Base-by-base conservation (phyloP, 108 stramenopile species). In the Epithemia pelagica region DNA sequence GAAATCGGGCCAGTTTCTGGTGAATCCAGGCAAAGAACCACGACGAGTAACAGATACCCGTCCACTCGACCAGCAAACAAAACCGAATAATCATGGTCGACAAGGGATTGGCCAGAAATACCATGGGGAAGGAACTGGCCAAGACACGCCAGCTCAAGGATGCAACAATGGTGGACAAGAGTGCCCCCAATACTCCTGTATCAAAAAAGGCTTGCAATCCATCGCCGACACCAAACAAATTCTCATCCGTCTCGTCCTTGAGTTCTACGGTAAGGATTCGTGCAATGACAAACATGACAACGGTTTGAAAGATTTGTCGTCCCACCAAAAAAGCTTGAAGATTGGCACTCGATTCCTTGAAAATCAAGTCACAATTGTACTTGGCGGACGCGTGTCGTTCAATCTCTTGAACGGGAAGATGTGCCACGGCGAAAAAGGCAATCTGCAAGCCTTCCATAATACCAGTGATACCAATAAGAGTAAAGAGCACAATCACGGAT, bases 381-480 rank as follows among this genome's bases (percentile, higher is more conserved):
- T 73, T 66, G 32, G 85, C 85, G 59, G 84, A 66, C 55, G 72
- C 65, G 57, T 75, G 68, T 2, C 70, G 66, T n/a, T 77, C 75
- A 27, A 81, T 82, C 51, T 90, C 81, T 10, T 58, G 59, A 71
- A 81, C 80, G 26, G 71, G 64, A 25, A 85, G 60, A 76, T 86
- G 86, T 65, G 81, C 60, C 37, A 84, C 83, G 51, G 89, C 81
- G 33, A 86, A 90, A 62, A 86, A 81, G 55, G 89, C 85, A 69
- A 90, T 90, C 67, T 90, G 89, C 81, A 89, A 80, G 54, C 75
- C 85, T 70, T 89, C 88, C 27, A 89, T 37, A 61, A 86, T 73
- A 62, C 83, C 85, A 24, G 82, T 82, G 52, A 83, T 59, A 55
- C 74, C 68, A 66, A 85, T 73, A 28, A 89, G 75, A 28, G 82